Evolutionary conservation across 805 yeast species (phyloP), one percentile per base, ranked within the genome.

Genomic region (Priceomyces fermenticarens): DNA sequence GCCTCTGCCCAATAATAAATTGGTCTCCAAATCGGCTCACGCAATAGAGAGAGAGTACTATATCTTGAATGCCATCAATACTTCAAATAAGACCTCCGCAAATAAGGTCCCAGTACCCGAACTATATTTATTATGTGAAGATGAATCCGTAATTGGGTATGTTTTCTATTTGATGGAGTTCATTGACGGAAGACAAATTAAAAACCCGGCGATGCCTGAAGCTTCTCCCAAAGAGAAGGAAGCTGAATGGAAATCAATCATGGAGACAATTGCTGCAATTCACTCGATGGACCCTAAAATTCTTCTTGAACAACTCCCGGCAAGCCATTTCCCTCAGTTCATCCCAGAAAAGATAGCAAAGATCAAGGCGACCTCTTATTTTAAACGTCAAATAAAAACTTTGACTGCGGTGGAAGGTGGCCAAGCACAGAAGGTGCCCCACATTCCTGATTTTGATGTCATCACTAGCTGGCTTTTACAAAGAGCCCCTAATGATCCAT

Each of bases 81-180:
- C 48, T 6, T 50, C 62, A 32, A 56, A 65, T 44, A 56, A 65
- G 34, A 43, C 44, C 3, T 43, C 47, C 3, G 27, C 37, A 2
- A 49, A 51, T 11, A 45, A 53, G 27, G 79, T 80, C 2, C 83
- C 85, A 0, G 74, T 80, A n/a, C 83, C 85, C 0, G 48, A 65
- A 13, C 77, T 78, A 3, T 63, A 65, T 43, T 45, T 76, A 4
- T 60, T 80, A 30, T 79, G 84, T 57, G 81, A 77, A 47, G 84
- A 80, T 54, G 80, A 75, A 50, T 53, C 67, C 1, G 59, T 76
- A 10, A 58, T 77, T 30, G 85, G 83, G 4, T 68, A 71, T 20
- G 81, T 75, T 3, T 80, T 80, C 51, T 80, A 80, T 48, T 52
- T 80, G 10, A 80, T 81, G 84, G 78, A 78, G 51, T 80, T 73